phyloP scores from a whole-genome alignment of 805 yeast species.

The Candida nonsorbophila region DNA sequence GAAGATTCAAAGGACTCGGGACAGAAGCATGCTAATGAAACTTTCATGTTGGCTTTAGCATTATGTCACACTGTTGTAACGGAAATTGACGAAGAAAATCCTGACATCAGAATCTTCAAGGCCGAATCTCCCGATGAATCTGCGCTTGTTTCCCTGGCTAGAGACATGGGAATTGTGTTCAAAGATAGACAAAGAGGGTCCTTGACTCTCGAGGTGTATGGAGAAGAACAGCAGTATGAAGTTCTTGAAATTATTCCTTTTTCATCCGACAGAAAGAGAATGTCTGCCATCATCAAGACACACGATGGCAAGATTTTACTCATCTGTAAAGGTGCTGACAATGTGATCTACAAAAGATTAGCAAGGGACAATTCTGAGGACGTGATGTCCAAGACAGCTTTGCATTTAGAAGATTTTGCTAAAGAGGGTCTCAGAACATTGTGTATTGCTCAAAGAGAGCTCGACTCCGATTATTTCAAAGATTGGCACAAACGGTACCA shows the following conservation, averaged over 20 bases:
- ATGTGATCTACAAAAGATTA: conserved; percentile 48
- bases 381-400: conserved; percentile 51
- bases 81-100: conserved; percentile 40
- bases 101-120: conserved; percentile 45
- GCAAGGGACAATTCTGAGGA: conserved; percentile 33
- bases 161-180: conserved; percentile 67
- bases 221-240: conserved; percentile 39
- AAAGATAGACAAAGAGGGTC: conserved; percentile 48
- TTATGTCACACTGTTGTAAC: conserved; percentile 74
- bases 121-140: conserved; percentile 86
- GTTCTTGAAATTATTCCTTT: conserved; percentile 57
- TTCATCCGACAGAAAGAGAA: conserved; percentile 68
- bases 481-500: conserved; percentile 54
- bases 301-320: conserved; percentile 40
- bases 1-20: conserved; percentile 19
- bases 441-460: conserved; percentile 56
- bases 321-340: conserved; percentile 73
- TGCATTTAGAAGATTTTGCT: conserved; percentile 64
- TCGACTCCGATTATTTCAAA: conserved; percentile 40
- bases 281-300: conserved; percentile 62
- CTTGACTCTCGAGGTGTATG: conserved; percentile 40
- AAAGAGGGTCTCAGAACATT: conserved; percentile 75
- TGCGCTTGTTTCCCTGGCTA: conserved; percentile 71
- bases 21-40: conserved; percentile 46
- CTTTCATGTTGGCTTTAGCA: conserved; percentile 61